A percentile compares a stretch with the other conserved stretches of the same genome.
Evolutionary conservation across 306 rosid genomes (phyloP).

Genomic region (Sindora glabra): DNA sequence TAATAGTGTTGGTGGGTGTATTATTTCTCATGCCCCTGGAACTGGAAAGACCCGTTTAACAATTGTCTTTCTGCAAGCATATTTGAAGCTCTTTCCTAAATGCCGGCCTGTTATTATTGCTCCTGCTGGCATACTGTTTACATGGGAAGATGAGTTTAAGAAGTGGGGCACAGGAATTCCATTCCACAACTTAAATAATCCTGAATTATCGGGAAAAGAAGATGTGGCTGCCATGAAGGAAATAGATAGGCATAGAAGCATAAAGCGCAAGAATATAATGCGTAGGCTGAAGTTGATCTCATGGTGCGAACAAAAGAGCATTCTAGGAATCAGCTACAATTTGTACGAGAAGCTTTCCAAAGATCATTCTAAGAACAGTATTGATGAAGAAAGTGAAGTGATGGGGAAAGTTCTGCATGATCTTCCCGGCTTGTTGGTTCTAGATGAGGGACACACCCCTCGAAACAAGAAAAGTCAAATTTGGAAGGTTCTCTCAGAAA

Average conservation of each 20-base stretch:
- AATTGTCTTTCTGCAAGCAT: conserved; percentile 25
- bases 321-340: conserved; percentile 28
- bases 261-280: not conserved
- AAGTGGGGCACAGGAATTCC: conserved; percentile 27
- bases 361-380: not conserved
- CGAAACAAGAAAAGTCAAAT: conserved; percentile 16
- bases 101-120: conserved; percentile 29
- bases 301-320: conserved; percentile 22
- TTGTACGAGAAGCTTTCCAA: conserved; percentile 22
- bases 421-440: conserved; percentile 26
- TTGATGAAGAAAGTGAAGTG: not conserved
- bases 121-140: conserved; percentile 24
- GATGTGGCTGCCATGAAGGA: not conserved
- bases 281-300: conserved; percentile 23
- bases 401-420: conserved; percentile 21
- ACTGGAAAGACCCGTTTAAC: conserved; percentile 30
- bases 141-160: conserved; percentile 35
- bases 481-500: conserved; percentile 18
- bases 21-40: conserved; percentile 39
- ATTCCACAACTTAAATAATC: conserved; percentile 26
- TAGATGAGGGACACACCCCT: conserved; percentile 39
- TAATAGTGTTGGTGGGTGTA: conserved; percentile 21
- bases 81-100: conserved; percentile 17
- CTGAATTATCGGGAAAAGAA: conserved; percentile 23
- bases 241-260: not conserved